Percentiles rank a stretch among this genome's conserved stretches.
Conservation (phyloP, 1,284 basidiomycete genomes). For the Coniophora puteana region DNA sequence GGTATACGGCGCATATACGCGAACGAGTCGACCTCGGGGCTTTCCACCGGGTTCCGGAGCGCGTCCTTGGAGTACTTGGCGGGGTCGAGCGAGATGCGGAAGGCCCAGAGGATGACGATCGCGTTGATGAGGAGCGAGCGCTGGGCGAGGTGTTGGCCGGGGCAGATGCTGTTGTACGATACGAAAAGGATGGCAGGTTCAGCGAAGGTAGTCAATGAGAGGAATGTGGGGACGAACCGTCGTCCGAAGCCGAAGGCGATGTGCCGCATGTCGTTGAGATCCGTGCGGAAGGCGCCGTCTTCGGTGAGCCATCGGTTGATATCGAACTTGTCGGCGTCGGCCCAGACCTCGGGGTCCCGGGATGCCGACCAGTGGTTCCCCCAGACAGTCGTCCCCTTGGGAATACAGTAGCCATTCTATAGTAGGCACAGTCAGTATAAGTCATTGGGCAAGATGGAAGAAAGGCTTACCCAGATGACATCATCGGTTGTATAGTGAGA, state of each 20-base stretch:
- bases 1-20: constrained; percentile 1
- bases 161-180: constrained; percentile 42
- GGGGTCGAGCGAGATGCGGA: constrained; percentile 9
- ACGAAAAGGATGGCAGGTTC: constrained; percentile 2
- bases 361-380: constrained; percentile 7
- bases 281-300: neutral
- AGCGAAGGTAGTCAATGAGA: neutral
- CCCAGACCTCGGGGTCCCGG: constrained; percentile 1
- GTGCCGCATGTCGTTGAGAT: constrained; percentile 34
- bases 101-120: constrained; percentile 12
- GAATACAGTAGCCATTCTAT: constrained; percentile 1
- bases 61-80: constrained; percentile 12
- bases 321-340: constrained; percentile 6
- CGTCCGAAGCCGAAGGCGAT: constrained; percentile 1
- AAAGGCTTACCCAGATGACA: constrained; percentile 27
- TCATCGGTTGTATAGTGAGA: constrained; percentile 31
- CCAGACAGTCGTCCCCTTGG: neutral
- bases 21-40: no score
- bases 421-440: no score
- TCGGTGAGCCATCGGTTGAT: neutral
- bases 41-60: no score
- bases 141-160: constrained; percentile 49
- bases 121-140: constrained; percentile 13
- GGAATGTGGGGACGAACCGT: constrained; percentile 3
- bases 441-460: neutral